Evolutionary conservation across 257 asterid genomes (phyloP).

Genomic region (Penstemon barbatus): DNA sequence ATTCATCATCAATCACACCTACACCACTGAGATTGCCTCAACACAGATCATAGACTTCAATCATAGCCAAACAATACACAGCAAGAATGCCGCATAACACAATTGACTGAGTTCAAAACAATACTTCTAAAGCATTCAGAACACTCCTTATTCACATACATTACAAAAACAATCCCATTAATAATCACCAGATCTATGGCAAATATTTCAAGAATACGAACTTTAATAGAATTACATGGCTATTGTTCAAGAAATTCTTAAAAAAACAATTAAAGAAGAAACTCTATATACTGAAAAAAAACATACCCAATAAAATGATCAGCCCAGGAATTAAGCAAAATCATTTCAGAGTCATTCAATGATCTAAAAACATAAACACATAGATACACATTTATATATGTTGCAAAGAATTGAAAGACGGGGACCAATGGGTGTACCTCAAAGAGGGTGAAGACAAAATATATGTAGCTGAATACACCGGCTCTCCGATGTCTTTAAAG

Average conservation of each 20-base stretch:
- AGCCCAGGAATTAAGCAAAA: slow-evolving; percentile 24
- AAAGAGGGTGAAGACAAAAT: slow-evolving; percentile 27
- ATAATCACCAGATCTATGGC: slow-evolving; percentile 23
- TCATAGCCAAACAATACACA: slow-evolving; percentile 11
- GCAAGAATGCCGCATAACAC: neutral
- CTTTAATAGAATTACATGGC: neutral
- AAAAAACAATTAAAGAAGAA: neutral
- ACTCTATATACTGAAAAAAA: neutral
- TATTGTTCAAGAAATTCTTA: neutral
- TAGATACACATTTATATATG: neutral
- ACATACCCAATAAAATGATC: slow-evolving; percentile 28
- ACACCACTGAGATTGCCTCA: neutral
- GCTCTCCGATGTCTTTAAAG: slow-evolving; percentile 22
- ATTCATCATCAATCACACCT: neutral
- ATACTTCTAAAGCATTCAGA: slow-evolving; percentile 9
- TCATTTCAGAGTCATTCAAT: slow-evolving; percentile 23
- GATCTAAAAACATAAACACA: slow-evolving; percentile 12
- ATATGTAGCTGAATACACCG: slow-evolving; percentile 3
- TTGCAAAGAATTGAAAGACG: slow-evolving; percentile 1
- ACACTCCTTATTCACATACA: slow-evolving; percentile 3
- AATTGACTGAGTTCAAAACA: neutral
- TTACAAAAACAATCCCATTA: slow-evolving; percentile 7
- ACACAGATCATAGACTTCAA: slow-evolving; percentile 19
- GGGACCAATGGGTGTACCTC: slow-evolving; percentile 29
- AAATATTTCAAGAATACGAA: slow-evolving; percentile 1